phyloP scores from a whole-genome alignment of 352 stramenopile genomes.

The Globisporangium irregulare region DNA sequence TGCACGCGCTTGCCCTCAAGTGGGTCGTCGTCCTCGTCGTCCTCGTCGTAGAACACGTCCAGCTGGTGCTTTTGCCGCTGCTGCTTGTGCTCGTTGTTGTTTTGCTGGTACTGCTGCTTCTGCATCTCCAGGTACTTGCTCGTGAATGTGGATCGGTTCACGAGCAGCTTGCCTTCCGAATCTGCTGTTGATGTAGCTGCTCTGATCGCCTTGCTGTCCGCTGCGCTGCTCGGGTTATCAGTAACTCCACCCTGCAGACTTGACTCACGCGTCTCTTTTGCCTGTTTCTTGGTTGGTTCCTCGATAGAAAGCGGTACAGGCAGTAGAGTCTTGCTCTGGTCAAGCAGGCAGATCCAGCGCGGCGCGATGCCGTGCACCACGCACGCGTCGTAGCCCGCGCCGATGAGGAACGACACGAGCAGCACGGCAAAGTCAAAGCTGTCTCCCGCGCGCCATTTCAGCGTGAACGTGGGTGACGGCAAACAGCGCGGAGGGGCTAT shows the following conservation, averaged over 20 bases:
- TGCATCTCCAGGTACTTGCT: conserved; percentile 66
- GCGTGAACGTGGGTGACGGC: conserved; percentile 80
- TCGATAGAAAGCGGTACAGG: conserved; percentile 58
- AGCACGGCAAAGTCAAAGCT: conserved; percentile 92
- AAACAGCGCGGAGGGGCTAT: conserved; percentile 68
- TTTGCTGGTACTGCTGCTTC: conserved; percentile 44
- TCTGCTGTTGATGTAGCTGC: conserved; percentile 4
- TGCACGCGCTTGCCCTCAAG: conserved; percentile 78
- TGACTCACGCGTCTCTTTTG: background rate
- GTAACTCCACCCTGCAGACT: background rate
- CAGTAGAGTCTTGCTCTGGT: conserved; percentile 82
- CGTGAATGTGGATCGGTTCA: conserved; percentile 57
- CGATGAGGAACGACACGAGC: conserved; percentile 90
- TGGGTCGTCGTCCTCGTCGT: conserved; percentile 70
- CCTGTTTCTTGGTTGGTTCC: conserved; percentile 34
- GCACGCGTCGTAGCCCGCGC: conserved; percentile 94
- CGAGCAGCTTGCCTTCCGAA: conserved; percentile 38
- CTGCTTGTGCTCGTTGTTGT: conserved; percentile 19
- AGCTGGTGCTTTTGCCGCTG: conserved; percentile 34
- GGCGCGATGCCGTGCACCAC: conserved; percentile 89
- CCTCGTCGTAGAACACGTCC: conserved; percentile 54
- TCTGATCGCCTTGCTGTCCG: conserved; percentile 21
- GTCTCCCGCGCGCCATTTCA: conserved; percentile 89
- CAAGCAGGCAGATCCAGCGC: conserved; percentile 87
- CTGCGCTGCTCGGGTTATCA: background rate